A percentile compares a stretch with the other conserved stretches of the same genome.
phyloP scores from a whole-genome alignment of 768 basidiomycete species.

The Mycena amicta region DNA sequence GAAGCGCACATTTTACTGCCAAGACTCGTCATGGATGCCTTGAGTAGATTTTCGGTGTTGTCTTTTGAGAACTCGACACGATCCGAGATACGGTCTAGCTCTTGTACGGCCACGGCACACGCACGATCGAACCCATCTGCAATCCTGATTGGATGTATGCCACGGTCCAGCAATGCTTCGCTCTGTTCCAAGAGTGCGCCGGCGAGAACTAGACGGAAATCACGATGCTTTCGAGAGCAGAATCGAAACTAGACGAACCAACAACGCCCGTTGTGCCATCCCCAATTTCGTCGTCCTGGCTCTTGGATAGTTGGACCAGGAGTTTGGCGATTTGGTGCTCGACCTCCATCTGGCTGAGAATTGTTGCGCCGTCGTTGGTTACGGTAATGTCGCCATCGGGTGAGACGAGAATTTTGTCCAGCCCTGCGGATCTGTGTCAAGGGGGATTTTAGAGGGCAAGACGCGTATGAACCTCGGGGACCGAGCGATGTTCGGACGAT shows the following conservation, averaged over 20 bases:
- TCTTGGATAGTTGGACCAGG: slow-evolving; percentile 93
- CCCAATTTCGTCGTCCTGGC: slow-evolving; percentile 99
- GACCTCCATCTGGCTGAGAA: slow-evolving; percentile 97
- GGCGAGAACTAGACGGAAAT: slow-evolving; percentile 73
- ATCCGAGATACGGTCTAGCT: slow-evolving; percentile 91
- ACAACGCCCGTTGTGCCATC: slow-evolving; percentile 99
- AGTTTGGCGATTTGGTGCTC: slow-evolving; percentile 99
- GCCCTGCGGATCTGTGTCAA: slow-evolving; percentile 50
- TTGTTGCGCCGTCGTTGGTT: slow-evolving; percentile 98
- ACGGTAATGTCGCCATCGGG: slow-evolving; percentile 99
- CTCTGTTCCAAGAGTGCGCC: slow-evolving; percentile 95
- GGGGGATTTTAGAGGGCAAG: slow-evolving; percentile 8
- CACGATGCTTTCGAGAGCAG: not conserved
- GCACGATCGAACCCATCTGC: slow-evolving; percentile 98
- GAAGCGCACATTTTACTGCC: slow-evolving; percentile 93
- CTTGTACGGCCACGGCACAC: slow-evolving; percentile 85
- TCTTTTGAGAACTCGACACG: slow-evolving; percentile 80
- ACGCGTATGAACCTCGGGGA: slow-evolving; percentile 67
- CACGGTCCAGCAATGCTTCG: slow-evolving; percentile 95
- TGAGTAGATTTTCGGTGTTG: slow-evolving; percentile 86
- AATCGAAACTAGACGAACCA: slow-evolving; percentile 81
- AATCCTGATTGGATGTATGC: slow-evolving; percentile 97
- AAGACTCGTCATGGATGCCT: slow-evolving; percentile 93
- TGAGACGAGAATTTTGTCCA: slow-evolving; percentile 93
- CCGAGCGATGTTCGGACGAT: slow-evolving; percentile 95